Conservation (phyloP, 805 yeast species). For the Candida caryicola region DNA sequence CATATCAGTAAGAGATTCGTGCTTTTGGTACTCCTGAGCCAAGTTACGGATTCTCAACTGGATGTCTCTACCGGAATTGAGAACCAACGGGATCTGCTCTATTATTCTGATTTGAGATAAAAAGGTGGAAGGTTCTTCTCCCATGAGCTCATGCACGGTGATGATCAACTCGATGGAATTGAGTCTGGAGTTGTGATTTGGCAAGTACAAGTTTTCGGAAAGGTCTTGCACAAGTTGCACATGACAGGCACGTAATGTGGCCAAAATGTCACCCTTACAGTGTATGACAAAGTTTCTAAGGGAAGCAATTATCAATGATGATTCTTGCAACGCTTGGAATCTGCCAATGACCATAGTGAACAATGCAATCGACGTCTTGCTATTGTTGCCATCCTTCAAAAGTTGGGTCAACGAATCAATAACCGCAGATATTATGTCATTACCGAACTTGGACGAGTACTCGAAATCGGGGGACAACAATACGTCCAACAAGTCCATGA, state of each 20-base stretch:
- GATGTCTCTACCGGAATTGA: constrained; percentile 71
- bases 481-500: constrained; percentile 12
- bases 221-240: constrained; percentile 10
- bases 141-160: constrained; percentile 20
- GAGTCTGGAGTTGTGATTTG: constrained; percentile 51
- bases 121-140: constrained; percentile 32
- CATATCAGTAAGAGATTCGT: constrained; percentile 14
- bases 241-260: background rate
- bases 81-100: constrained; percentile 70
- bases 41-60: constrained; percentile 63
- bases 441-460: constrained; percentile 22
- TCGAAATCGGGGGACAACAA: constrained; percentile 9
- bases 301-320: constrained; percentile 38
- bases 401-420: constrained; percentile 31
- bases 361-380: constrained; percentile 13
- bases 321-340: constrained; percentile 26
- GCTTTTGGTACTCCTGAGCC: constrained; percentile 40
- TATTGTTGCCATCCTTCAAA: constrained; percentile 16
- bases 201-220: constrained; percentile 38
- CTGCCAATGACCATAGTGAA: constrained; percentile 6
- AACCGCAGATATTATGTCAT: constrained; percentile 44
- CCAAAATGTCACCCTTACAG: background rate
- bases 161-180: constrained; percentile 49
- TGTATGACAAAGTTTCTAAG: constrained; percentile 23
- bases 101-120: constrained; percentile 54